Percentiles rank a stretch among this genome's conserved stretches.
These are phyloP conservation scores for Hanseniaspora thailandica DNA, from an alignment of 805 yeast genomes.

Conservation along the genomic window DNA sequence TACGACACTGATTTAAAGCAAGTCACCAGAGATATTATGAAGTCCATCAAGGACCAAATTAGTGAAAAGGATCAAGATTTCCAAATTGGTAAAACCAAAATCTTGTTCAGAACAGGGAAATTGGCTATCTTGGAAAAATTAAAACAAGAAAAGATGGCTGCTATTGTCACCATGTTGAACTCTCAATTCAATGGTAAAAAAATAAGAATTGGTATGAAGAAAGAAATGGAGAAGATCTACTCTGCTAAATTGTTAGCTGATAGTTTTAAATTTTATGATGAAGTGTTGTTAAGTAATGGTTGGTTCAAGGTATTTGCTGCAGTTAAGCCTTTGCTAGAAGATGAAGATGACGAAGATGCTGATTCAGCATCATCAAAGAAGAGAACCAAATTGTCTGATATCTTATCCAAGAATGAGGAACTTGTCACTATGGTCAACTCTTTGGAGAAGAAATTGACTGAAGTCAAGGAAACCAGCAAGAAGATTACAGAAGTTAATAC, in stretches of 20 bases:
- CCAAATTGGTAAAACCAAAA: constrained; percentile 85
- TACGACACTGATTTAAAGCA: constrained; percentile 15
- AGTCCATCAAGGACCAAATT: background rate
- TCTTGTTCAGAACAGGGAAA: constrained; percentile 93
- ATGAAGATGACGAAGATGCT: background rate
- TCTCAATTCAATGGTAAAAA: constrained; percentile 53
- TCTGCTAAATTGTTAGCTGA: constrained; percentile 59
- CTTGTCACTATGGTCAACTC: constrained; percentile 45
- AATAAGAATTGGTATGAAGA: constrained; percentile 38
- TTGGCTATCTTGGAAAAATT: constrained; percentile 74
- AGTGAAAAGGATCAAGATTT: constrained; percentile 27
- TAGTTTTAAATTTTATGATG: constrained; percentile 45
- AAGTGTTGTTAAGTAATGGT: constrained; percentile 39
- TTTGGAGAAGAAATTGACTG: constrained; percentile 36
- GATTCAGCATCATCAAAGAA: background rate
- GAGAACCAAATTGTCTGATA: constrained; percentile 37
- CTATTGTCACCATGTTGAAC: constrained; percentile 50
- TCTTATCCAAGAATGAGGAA: constrained; percentile 45
- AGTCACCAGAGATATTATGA: background rate
- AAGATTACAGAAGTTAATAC: constrained; percentile 22
- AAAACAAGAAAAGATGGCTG: constrained; percentile 53
- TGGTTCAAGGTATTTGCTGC: constrained; percentile 70
- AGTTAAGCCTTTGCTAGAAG: constrained; percentile 60
- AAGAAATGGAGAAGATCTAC: constrained; percentile 46
- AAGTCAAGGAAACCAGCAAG: constrained; percentile 19